A percentile compares a stretch with the other conserved stretches of the same genome.
phyloP scores from a whole-genome alignment of 345 rosid species.

The Durio zibethinus region DNA sequence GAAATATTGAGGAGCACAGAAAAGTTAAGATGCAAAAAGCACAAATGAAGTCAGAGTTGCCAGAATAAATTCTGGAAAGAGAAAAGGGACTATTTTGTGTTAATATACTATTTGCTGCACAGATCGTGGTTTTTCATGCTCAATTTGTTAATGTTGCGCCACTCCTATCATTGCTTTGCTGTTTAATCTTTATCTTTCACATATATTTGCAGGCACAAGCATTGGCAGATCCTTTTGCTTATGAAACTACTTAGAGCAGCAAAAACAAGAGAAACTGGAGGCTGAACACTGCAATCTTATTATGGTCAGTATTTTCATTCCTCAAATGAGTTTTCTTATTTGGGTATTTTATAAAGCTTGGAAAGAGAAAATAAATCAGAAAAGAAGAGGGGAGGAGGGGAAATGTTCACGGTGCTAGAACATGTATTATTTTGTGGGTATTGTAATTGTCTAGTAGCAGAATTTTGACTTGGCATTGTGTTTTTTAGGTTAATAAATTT shows the following conservation, averaged over 20 bases:
- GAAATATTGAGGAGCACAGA: not conserved
- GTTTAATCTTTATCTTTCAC: slow-evolving; percentile 12
- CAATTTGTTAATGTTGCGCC: not conserved
- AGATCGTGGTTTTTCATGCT: not conserved
- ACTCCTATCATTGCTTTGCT: not conserved
- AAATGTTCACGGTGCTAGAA: not conserved
- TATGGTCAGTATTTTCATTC: slow-evolving; percentile 52
- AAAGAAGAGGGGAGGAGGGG: not conserved
- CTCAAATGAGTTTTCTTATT: not conserved
- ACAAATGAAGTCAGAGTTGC: not conserved
- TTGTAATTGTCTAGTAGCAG: not conserved
- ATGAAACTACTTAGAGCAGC: slow-evolving; percentile 56
- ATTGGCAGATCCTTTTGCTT: slow-evolving; percentile 67
- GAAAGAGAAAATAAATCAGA: not conserved
- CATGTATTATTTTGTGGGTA: not conserved
- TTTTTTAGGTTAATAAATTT: not conserved
- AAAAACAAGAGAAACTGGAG: slow-evolving; percentile 65
- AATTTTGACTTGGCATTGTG: not conserved
- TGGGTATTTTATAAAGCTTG: not conserved
- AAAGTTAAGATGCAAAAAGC: not conserved
- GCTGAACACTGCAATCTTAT: slow-evolving; percentile 49
- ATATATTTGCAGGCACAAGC: slow-evolving; percentile 55
- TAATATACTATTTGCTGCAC: not conserved
- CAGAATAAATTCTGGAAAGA: slow-evolving; percentile 1
- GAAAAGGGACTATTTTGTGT: not conserved